Percentiles rank a stretch among this genome's conserved stretches.
phyloP scores from a whole-genome alignment of 805 yeast genomes.

The Kazachstania viticola region DNA sequence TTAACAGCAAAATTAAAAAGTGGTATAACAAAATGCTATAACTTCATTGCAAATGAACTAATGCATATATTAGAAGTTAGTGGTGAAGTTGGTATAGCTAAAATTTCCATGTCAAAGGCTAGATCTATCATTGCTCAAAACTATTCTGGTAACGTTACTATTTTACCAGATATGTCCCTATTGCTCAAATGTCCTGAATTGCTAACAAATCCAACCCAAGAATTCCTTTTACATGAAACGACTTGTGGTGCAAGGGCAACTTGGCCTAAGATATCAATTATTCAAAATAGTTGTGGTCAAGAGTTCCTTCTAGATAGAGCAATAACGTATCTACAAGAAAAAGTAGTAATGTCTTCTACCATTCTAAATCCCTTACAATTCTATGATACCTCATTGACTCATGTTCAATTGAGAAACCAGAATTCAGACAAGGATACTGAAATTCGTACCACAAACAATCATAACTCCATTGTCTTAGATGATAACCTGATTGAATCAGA shows the following conservation, averaged over 20 bases:
- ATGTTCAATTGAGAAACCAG: too few species aligned
- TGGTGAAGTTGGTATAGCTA: conserved; percentile 66
- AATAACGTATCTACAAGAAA: conserved; percentile 53
- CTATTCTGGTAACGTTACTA: conserved; percentile 90
- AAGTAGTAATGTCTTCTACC: conserved; percentile 35
- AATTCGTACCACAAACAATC: too few species aligned
- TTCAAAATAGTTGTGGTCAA: conserved; percentile 79
- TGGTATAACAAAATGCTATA: conserved; percentile 42
- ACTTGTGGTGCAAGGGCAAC: conserved; percentile 83
- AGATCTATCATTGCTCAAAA: conserved; percentile 72
- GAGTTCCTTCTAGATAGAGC: conserved; percentile 81
- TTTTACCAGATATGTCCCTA: conserved; percentile 62
- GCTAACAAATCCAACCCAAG: conserved; percentile 72
- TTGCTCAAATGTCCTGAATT: conserved; percentile 47
- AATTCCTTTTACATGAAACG: conserved; percentile 50
- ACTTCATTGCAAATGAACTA: conserved; percentile 54
- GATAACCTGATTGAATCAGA: conserved; percentile 21
- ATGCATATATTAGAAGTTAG: conserved; percentile 66
- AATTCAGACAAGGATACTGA: too few species aligned
- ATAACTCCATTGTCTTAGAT: too few species aligned
- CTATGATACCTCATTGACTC: conserved; percentile 11
- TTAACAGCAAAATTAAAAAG: conserved; percentile 43
- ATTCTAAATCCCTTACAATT: conserved; percentile 24
- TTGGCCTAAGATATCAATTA: conserved; percentile 84
- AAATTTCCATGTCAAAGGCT: conserved; percentile 59